phyloP scores from a whole-genome alignment of 2,329 filamentous ascomycete genomes.

The Beauveria pseudobassiana region DNA sequence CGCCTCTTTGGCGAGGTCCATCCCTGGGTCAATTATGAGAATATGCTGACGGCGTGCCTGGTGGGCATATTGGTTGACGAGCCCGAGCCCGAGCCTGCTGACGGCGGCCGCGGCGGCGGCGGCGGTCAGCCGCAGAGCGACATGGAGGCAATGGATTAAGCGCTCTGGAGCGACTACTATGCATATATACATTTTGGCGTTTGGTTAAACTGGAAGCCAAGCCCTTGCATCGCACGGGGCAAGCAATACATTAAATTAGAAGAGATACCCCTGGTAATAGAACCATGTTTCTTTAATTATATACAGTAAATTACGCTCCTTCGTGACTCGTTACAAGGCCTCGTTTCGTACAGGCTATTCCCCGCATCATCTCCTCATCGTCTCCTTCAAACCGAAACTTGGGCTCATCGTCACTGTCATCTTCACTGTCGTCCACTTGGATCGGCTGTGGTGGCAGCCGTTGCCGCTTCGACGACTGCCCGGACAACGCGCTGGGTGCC shows the following conservation, averaged over 20 bases:
- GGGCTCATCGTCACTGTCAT: conserved; percentile 49
- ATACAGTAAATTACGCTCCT: background rate
- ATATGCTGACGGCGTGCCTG: conserved; percentile 57
- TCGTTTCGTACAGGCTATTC: background rate
- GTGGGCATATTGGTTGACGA: conserved; percentile 58
- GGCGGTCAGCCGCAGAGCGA: conserved; percentile 25
- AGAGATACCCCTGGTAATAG: conserved; percentile 1
- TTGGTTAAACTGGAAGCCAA: background rate
- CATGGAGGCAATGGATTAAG: conserved; percentile 56
- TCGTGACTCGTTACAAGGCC: background rate
- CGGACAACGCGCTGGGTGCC: conserved; percentile 22
- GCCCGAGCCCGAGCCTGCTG: conserved; percentile 39
- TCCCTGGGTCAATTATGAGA: conserved; percentile 66
- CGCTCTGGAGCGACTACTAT: background rate
- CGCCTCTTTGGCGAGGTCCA: conserved; percentile 60
- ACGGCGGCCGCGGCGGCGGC: conserved; percentile 21
- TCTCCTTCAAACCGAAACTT: conserved; percentile 48
- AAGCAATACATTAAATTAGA: background rate
- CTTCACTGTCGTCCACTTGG: conserved; percentile 32
- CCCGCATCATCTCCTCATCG: conserved; percentile 22
- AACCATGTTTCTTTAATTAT: background rate
- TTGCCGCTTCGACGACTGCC: conserved; percentile 21
- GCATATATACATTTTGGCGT: background rate
- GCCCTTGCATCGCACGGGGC: background rate
- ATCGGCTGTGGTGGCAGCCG: conserved; percentile 24